Evolutionary conservation across 768 basidiomycete species (phyloP).

Genomic region (Xerocomellus chrysenteron): DNA sequence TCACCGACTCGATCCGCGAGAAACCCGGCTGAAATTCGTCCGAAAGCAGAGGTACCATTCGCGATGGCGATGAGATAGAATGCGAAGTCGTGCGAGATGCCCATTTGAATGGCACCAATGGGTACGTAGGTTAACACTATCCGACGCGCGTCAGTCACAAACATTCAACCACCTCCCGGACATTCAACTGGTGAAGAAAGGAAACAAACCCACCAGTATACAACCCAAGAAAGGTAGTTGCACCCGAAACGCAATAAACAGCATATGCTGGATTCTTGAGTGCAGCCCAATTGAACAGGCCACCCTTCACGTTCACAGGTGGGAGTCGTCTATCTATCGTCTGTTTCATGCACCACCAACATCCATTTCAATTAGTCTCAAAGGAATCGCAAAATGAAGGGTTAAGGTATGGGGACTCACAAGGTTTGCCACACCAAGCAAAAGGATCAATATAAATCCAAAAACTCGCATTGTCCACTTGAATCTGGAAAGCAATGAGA

Average conservation of each 20-base stretch:
- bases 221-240: constrained; percentile 62
- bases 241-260: constrained; percentile 56
- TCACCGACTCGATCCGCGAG: constrained; percentile 55
- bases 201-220: constrained; percentile 52
- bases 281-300: constrained; percentile 53
- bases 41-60: constrained; percentile 64
- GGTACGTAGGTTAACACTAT: constrained; percentile 69
- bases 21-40: constrained; percentile 54
- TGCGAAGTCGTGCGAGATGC: constrained; percentile 48
- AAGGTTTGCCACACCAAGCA: constrained; percentile 56
- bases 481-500: constrained; percentile 45
- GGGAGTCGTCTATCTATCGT: constrained; percentile 49
- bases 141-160: neutral
- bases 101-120: constrained; percentile 50
- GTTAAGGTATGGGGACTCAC: constrained; percentile 27
- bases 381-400: neutral
- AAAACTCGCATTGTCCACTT: constrained; percentile 74
- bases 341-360: constrained; percentile 10
- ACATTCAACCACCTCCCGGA: neutral
- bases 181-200: neutral
- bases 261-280: constrained; percentile 50
- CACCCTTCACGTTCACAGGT: constrained; percentile 51
- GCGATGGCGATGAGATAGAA: constrained; percentile 69
- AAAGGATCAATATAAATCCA: constrained; percentile 57
- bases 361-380: neutral